Evolutionary conservation across 768 basidiomycete species (phyloP).

Genomic region (Collybiopsis confluens): DNA sequence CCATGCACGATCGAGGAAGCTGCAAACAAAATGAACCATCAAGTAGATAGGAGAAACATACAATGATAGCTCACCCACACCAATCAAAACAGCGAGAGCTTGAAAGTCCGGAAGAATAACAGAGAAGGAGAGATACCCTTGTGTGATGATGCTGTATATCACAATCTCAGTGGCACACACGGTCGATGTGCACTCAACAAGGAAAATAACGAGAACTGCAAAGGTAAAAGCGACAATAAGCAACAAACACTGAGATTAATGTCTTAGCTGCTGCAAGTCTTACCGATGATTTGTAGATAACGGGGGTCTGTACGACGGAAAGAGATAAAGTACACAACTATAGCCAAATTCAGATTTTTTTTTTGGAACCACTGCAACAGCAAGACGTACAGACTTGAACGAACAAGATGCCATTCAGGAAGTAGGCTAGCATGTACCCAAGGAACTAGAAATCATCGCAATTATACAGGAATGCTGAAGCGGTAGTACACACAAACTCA

Average conservation of each 20-base stretch:
- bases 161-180: slow-evolving; percentile 16
- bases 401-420: slow-evolving; percentile 2
- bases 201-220: slow-evolving; percentile 12
- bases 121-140: slow-evolving; percentile 16
- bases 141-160: slow-evolving; percentile 16
- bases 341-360: background rate
- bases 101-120: slow-evolving; percentile 12
- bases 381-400: slow-evolving; percentile 8
- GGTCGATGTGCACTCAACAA: slow-evolving; percentile 14
- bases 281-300: background rate
- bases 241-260: too few relatives aligned
- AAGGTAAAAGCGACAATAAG: background rate
- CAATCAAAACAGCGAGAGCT: slow-evolving; percentile 13
- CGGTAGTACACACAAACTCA: background rate
- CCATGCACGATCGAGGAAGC: slow-evolving; percentile 10
- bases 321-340: slow-evolving; percentile 7
- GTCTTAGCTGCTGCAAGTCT: background rate
- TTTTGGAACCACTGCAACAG: background rate
- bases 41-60: background rate
- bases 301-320: slow-evolving; percentile 3
- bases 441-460: slow-evolving; percentile 2
- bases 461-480: too few relatives aligned
- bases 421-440: background rate
- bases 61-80: slow-evolving; percentile 12
- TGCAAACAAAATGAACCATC: background rate